Base-by-base conservation (phyloP, 139 green algal species). In the Nannochloris sp. region DNA sequence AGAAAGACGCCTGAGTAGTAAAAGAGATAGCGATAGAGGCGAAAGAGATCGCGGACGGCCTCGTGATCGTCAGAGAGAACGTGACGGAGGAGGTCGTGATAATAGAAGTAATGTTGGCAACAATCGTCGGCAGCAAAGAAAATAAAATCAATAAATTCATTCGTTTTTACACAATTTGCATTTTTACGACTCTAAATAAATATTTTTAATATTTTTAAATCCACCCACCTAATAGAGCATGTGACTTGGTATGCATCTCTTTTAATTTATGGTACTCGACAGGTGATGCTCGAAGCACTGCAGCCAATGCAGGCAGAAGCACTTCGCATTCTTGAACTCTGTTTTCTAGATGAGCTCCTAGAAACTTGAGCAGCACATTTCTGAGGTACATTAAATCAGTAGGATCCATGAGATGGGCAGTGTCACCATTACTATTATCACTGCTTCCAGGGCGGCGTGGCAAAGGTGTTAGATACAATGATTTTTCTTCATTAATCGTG, bases 301-400 rank as follows among this genome's bases (percentile, higher is more conserved):
- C 61, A 15, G 54, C 63, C 37, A 76, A 47, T 19, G 69, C 69
- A 9, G 69, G 69, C 69, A 76, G 63, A 25, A 76, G 37, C 31
- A 76, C 69, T 13, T 72, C 62, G 27, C 69, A 76, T 67, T 76
- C 69, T n/a, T 71, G 61, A 14, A 53, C 10, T 54, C 48, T 30
- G 55, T 61, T 14, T 60, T 57, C 33, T 29, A 72, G 27, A 15
- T 57, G 45, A 4, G 53, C 61, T 10, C 65, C 60, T 1, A 76
- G 30, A 37, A 70, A 76, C 27, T 76, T 76, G 13, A 76, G 47
- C 27, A 71, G 25, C 55, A 76, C 61, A 24, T 76, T 76, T 9
- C 71, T 76, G 1, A 71, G 34, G 54, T 72, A 76, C 13, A 72
- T 34, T 60, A 71, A 33, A 39, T 76, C 69, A n/a, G 69, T 76